Conservation (phyloP, 192 early-diverging fungal genomes). For the Umbelopsis ramanniana region DNA sequence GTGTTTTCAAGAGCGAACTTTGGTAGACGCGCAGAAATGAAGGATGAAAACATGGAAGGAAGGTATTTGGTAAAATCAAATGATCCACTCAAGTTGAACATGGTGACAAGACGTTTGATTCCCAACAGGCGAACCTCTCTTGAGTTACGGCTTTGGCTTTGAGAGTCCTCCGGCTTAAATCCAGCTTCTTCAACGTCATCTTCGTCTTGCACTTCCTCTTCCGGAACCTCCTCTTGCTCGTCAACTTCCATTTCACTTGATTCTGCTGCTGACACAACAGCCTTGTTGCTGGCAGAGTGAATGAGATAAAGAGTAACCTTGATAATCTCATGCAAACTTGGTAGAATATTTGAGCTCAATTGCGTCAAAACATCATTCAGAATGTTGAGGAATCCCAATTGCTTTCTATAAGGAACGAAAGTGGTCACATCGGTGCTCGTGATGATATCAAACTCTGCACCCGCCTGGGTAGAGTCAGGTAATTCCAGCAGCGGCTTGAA, state of each 20-base stretch:
- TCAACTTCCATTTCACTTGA: conserved; percentile 21
- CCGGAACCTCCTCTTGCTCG: conserved; percentile 15
- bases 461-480: conserved; percentile 28
- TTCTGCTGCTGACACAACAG: conserved; percentile 35
- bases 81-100: conserved; percentile 75
- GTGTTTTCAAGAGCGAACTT: conserved; percentile 83
- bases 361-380: conserved; percentile 85
- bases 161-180: conserved; percentile 17
- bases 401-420: conserved; percentile 62
- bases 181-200: conserved; percentile 29
- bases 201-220: background rate
- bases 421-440: conserved; percentile 27
- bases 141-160: conserved; percentile 53
- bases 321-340: conserved; percentile 74
- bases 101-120: conserved; percentile 72
- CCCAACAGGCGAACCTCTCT: conserved; percentile 70
- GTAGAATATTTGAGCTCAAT: conserved; percentile 72
- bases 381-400: conserved; percentile 81
- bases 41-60: conserved; percentile 70
- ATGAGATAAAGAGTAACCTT: conserved; percentile 78
- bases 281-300: conserved; percentile 61
- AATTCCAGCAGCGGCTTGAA: conserved; percentile 60
- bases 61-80: conserved; percentile 84
- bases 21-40: conserved; percentile 73
- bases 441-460: background rate